Conservation (phyloP, 768 basidiomycete species). For the Rhizopogon rudus region DNA sequence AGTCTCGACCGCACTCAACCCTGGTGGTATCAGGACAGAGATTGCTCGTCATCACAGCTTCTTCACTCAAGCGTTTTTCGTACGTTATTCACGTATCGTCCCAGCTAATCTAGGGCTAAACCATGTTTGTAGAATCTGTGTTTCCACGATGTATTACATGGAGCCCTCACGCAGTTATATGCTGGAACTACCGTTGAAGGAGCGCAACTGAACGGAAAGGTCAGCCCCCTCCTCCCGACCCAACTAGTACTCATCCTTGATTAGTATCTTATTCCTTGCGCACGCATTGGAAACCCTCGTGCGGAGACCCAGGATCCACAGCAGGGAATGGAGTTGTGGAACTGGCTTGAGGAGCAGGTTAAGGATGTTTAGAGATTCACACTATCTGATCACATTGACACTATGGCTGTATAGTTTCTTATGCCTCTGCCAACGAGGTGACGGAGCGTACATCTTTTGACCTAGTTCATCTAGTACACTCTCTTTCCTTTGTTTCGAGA, state of each 20-base stretch:
- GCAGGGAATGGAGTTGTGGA: constrained; percentile 35
- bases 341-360: constrained; percentile 44
- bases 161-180: constrained; percentile 46
- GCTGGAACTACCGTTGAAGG: constrained; percentile 43
- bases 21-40: constrained; percentile 22
- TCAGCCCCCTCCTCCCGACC: constrained; percentile 7
- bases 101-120: background rate
- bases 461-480: no score
- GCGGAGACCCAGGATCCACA: constrained; percentile 29
- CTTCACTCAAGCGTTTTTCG: background rate
- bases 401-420: no score
- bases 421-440: no score
- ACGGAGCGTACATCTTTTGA: no score
- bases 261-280: constrained; percentile 47
- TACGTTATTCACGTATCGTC: constrained; percentile 1
- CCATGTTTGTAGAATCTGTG: constrained; percentile 3
- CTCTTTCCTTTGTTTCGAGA: no score
- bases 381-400: no score
- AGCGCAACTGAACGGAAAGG: constrained; percentile 40
- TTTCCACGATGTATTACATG: constrained; percentile 29
- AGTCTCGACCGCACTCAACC: constrained; percentile 38
- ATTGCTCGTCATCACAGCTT: constrained; percentile 12
- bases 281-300: constrained; percentile 28
- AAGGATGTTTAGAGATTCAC: constrained; percentile 10
- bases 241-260: background rate